These are phyloP conservation scores for Penicillium frequentans DNA, from an alignment of 2,329 filamentous ascomycete genomes.

Conservation along the genomic window DNA sequence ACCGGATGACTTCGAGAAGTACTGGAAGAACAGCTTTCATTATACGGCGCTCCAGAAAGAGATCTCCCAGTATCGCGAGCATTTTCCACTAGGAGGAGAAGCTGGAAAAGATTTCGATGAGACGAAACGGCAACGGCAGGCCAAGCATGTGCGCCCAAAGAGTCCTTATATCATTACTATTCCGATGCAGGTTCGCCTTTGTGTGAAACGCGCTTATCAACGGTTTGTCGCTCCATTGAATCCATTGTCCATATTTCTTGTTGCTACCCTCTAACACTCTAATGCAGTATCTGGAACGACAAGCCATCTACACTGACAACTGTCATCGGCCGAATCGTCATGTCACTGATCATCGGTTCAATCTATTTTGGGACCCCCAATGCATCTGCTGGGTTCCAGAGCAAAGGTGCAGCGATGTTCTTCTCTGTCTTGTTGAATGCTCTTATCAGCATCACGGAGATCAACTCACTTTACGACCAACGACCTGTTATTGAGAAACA, in stretches of 20 bases:
- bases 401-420: conserved; percentile 77
- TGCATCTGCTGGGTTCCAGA: conserved; percentile 71
- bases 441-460: conserved; percentile 67
- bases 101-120: conserved; percentile 32
- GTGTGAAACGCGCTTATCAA: conserved; percentile 75
- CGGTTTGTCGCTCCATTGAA: conserved; percentile 41
- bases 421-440: conserved; percentile 72
- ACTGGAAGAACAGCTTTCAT: conserved; percentile 45
- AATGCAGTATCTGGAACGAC: conserved; percentile 66
- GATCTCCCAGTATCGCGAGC: conserved; percentile 33
- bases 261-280: conserved; percentile 8
- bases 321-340: conserved; percentile 65
- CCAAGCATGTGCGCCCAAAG: conserved; percentile 37
- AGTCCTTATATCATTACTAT: conserved; percentile 77
- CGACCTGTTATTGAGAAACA: conserved; percentile 93
- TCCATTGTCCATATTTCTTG: background rate
- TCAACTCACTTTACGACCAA: conserved; percentile 84
- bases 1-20: conserved; percentile 64
- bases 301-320: conserved; percentile 70
- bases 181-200: conserved; percentile 74
- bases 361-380: conserved; percentile 52
- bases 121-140: conserved; percentile 34
- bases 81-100: conserved; percentile 34
- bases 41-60: conserved; percentile 34
- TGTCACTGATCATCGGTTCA: conserved; percentile 75